These are phyloP conservation scores for Ogataea degrootiae DNA, from an alignment of 805 yeast species.

Conservation along the genomic window DNA sequence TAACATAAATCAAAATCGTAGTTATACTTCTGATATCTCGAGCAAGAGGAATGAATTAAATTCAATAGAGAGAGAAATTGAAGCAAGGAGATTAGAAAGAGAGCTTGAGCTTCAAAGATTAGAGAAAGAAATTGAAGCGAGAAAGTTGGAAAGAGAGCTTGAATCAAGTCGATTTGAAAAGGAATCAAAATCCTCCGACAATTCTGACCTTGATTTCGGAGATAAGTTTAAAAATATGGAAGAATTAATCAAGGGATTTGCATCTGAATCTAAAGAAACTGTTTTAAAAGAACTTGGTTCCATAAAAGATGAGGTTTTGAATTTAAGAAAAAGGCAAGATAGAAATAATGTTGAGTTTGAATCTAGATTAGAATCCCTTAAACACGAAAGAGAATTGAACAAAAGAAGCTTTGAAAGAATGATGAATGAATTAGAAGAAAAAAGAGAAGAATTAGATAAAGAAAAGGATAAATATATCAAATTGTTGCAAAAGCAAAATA, in stretches of 20 bases:
- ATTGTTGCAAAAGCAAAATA: slow-evolving; percentile 13
- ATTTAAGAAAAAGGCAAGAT: slow-evolving; percentile 25
- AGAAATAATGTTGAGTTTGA: slow-evolving; percentile 64
- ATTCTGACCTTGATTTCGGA: neutral
- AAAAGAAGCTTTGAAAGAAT: slow-evolving; percentile 22
- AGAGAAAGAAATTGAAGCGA: slow-evolving; percentile 6
- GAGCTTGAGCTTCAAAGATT: slow-evolving; percentile 6
- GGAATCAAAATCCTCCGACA: neutral
- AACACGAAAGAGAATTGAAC: slow-evolving; percentile 38
- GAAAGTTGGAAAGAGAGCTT: neutral
- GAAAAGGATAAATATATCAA: slow-evolving; percentile 24
- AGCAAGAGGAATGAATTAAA: neutral
- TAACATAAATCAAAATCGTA: neutral
- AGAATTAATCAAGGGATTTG: slow-evolving; percentile 16
- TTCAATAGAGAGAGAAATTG: slow-evolving; percentile 2
- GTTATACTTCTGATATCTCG: neutral
- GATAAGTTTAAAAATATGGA: slow-evolving; percentile 10
- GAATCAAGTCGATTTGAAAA: neutral
- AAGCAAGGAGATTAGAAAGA: slow-evolving; percentile 3
- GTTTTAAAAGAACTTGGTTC: slow-evolving; percentile 16
- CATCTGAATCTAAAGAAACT: slow-evolving; percentile 11
- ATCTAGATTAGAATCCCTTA: slow-evolving; percentile 59
- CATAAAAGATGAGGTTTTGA: slow-evolving; percentile 20
- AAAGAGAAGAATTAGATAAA: slow-evolving; percentile 22
- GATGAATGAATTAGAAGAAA: slow-evolving; percentile 21